These are phyloP conservation scores for Aeminium ludgeri DNA, from an alignment of 495 filamentous ascomycete genomes.

Conservation along the genomic window DNA sequence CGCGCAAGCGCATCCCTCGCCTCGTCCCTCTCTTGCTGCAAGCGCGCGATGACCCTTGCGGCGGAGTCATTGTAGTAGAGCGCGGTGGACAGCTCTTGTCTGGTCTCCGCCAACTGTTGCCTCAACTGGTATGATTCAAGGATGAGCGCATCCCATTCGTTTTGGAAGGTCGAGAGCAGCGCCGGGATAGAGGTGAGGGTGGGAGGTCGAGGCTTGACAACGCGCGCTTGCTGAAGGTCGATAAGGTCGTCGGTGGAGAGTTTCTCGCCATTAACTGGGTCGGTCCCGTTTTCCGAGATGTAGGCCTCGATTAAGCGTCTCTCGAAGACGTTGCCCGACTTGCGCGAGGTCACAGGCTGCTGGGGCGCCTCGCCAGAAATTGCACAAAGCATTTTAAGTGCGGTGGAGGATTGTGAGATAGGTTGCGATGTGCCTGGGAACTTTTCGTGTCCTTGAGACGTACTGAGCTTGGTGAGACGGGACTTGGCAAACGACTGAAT, in stretches of 20 bases:
- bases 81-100: conserved; percentile 83
- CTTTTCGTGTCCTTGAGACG: no score
- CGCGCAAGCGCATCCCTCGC: conserved; percentile 82
- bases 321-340: conserved; percentile 90
- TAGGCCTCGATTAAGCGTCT: conserved; percentile 90
- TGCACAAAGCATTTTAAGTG: conserved; percentile 21
- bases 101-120: conserved; percentile 72
- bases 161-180: conserved; percentile 90
- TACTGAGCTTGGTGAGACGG: no score
- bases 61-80: conserved; percentile 96
- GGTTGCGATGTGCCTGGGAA: no score
- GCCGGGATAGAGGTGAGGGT: conserved; percentile 93
- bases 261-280: conserved; percentile 82
- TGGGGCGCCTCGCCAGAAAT: conserved; percentile 96
- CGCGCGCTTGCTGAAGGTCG: conserved; percentile 62
- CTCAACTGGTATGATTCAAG: conserved; percentile 77
- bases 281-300: conserved; percentile 82
- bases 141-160: conserved; percentile 92
- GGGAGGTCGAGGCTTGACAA: conserved; percentile 76
- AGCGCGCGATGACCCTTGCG: conserved; percentile 73
- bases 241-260: conserved; percentile 74
- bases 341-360: conserved; percentile 82
- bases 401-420: no score
- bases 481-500: no score
- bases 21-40: conserved; percentile 81